phyloP scores from a whole-genome alignment of 2,329 filamentous ascomycete genomes.

The Ophiostoma quercus region DNA sequence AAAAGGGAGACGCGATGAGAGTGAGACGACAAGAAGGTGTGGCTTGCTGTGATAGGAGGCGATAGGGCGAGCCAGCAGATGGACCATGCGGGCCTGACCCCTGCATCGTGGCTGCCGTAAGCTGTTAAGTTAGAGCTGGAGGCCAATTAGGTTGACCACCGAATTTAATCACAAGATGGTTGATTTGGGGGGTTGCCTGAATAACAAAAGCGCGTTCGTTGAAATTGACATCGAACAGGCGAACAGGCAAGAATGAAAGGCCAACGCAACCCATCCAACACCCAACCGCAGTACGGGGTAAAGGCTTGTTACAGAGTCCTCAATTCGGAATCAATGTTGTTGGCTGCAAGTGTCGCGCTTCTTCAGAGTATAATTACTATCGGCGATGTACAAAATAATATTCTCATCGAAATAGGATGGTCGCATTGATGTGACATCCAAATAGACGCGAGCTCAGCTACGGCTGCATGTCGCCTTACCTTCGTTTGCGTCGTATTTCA shows the following conservation, averaged over 20 bases:
- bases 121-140: neutral
- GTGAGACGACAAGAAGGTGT: neutral
- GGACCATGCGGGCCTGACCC: neutral
- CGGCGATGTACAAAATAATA: too few species aligned
- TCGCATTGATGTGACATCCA: neutral
- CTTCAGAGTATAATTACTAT: neutral
- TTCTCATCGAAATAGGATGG: neutral
- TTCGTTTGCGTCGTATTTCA: neutral
- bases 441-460: neutral
- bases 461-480: neutral
- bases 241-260: neutral
- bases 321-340: neutral
- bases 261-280: neutral
- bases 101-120: neutral
- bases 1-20: neutral
- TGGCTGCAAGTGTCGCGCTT: neutral
- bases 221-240: neutral
- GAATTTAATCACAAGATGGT: neutral
- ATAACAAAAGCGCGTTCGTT: neutral
- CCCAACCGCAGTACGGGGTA: neutral
- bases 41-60: neutral
- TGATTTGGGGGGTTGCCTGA: neutral
- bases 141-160: too few species aligned
- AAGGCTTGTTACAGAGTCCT: neutral
- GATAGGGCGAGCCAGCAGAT: neutral